Evolutionary conservation across 116 monocot species (phyloP).

Genomic region (Zostera marina): DNA sequence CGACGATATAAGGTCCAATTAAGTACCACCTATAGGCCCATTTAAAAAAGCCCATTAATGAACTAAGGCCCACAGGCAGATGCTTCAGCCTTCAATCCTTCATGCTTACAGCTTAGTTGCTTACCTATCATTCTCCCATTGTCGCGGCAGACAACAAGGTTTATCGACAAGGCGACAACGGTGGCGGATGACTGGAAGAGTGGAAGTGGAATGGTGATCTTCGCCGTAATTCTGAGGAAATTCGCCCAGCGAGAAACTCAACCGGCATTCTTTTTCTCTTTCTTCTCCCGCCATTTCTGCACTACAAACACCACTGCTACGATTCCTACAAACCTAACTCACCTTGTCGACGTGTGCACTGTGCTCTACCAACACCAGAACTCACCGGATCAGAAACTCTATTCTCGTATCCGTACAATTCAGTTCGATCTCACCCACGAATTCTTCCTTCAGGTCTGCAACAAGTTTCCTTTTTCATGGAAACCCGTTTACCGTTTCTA

Average conservation of each 20-base stretch:
- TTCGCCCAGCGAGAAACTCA: background rate
- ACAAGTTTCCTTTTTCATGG: slow-evolving; percentile 60
- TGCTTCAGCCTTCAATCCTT: too few relatives aligned
- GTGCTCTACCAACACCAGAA: slow-evolving; percentile 63
- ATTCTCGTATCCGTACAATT: slow-evolving; percentile 36
- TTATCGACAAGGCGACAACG: too few relatives aligned
- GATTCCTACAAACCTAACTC: slow-evolving; percentile 20
- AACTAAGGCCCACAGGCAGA: too few relatives aligned
- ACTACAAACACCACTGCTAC: slow-evolving; percentile 1
- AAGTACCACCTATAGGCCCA: too few relatives aligned
- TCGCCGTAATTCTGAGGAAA: too few relatives aligned
- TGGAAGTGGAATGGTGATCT: too few relatives aligned
- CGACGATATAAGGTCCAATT: too few relatives aligned
- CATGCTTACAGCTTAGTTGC: too few relatives aligned
- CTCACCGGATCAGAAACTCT: slow-evolving; percentile 33
- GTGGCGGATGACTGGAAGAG: too few relatives aligned
- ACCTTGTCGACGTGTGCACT: slow-evolving; percentile 63
- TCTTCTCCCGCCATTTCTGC: background rate
- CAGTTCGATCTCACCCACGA: slow-evolving; percentile 32
- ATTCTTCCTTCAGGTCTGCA: slow-evolving; percentile 65
- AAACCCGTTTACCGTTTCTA: slow-evolving; percentile 61
- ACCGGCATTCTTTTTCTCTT: background rate
- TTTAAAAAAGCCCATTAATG: too few relatives aligned
- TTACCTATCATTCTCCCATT: too few relatives aligned
- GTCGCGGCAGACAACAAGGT: too few relatives aligned